Evolutionary conservation across 2,329 filamentous ascomycete species (phyloP).

Genomic region (Byssothecium circinans): DNA sequence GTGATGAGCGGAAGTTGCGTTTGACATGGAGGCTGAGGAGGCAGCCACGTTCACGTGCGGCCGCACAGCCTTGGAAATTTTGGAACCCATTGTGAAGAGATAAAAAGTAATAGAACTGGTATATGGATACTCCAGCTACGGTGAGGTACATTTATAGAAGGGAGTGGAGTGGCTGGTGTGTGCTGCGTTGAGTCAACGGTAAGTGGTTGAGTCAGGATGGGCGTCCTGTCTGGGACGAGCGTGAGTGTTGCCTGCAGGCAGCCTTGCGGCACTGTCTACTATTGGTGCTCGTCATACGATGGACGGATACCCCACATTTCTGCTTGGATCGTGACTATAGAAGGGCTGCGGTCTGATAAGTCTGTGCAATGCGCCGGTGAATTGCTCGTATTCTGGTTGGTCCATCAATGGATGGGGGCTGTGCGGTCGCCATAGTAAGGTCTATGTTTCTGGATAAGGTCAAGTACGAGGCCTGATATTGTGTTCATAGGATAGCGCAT

Average conservation of each 20-base stretch:
- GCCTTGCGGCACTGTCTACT: slow-evolving; percentile 17
- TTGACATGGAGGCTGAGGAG: slow-evolving; percentile 16
- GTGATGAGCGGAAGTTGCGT: slow-evolving; percentile 12
- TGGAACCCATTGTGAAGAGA: slow-evolving; percentile 30
- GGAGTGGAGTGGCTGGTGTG: background rate
- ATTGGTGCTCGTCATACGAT: slow-evolving; percentile 19
- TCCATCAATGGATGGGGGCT: slow-evolving; percentile 1
- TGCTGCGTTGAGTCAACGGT: slow-evolving; percentile 20
- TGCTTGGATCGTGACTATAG: background rate
- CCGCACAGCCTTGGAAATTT: slow-evolving; percentile 24
- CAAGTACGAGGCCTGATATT: no score
- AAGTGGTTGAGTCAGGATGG: slow-evolving; percentile 24
- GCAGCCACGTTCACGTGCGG: slow-evolving; percentile 20
- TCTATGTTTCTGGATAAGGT: no score
- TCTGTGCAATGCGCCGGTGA: background rate
- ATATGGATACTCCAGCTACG: background rate
- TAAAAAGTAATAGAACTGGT: background rate
- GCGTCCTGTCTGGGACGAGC: slow-evolving; percentile 4
- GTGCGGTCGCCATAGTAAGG: no score
- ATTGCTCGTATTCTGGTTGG: background rate
- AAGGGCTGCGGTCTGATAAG: background rate
- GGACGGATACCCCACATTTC: slow-evolving; percentile 5
- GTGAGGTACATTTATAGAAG: slow-evolving; percentile 5
- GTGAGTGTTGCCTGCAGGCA: slow-evolving; percentile 33
- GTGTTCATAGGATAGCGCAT: no score